phyloP scores from a whole-genome alignment of 176 grass and related monocot species.

The Neostapfia colusana region DNA sequence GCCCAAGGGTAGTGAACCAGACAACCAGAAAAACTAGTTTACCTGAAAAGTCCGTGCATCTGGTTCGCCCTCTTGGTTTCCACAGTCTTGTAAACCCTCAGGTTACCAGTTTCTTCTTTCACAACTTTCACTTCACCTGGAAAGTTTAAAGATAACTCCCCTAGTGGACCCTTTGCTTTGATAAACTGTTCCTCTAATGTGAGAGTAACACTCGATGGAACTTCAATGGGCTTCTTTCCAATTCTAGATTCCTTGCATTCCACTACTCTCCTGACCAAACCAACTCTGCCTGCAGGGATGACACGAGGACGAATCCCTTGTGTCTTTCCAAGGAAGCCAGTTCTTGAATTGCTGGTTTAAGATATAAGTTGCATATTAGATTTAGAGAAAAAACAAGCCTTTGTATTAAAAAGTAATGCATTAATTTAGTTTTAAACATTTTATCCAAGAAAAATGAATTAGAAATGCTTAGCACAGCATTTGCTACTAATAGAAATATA shows the following conservation, averaged over 20 bases:
- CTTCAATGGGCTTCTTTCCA: conserved; percentile 79
- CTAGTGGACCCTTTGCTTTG: conserved; percentile 89
- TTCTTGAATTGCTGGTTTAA: conserved; percentile 67
- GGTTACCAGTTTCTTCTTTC: conserved; percentile 67
- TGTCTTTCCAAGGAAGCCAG: conserved; percentile 54
- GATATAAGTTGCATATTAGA: not conserved
- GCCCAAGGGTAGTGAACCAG: conserved; percentile 21
- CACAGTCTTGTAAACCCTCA: conserved; percentile 65
- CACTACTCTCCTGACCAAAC: conserved; percentile 59
- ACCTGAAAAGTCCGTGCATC: conserved; percentile 99
- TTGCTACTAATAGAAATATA: not conserved
- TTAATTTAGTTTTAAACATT: not conserved
- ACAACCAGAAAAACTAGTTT: conserved; percentile 11
- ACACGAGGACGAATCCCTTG: conserved; percentile 39
- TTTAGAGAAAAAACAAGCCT: not conserved
- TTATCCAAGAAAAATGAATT: not conserved
- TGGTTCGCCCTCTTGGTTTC: conserved; percentile 86
- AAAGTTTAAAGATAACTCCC: conserved; percentile 72
- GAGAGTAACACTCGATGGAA: conserved; percentile 83
- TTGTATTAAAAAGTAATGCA: not conserved
- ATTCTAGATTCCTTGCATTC: conserved; percentile 98
- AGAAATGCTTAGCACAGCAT: not conserved
- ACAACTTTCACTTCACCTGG: conserved; percentile 76
- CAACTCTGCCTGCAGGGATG: conserved; percentile 47
- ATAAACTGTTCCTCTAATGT: conserved; percentile 68